These are phyloP conservation scores for Rachicladosporium sp. DNA, from an alignment of 2,329 filamentous ascomycete species.

Conservation along the genomic window DNA sequence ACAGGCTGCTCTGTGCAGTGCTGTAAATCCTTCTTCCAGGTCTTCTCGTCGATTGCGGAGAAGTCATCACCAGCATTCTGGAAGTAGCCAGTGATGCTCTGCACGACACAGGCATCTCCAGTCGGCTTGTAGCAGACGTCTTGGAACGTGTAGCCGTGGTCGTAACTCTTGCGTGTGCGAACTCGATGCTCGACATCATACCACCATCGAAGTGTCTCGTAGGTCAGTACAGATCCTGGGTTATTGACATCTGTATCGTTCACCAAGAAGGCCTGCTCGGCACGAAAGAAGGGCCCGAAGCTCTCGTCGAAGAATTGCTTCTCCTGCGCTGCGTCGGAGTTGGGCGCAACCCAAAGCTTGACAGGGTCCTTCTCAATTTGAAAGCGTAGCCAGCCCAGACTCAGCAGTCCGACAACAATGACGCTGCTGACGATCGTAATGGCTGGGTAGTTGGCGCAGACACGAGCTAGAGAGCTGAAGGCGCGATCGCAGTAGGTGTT, in stretches of 20 bases:
- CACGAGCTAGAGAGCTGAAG: conserved; percentile 69
- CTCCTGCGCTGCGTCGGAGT: conserved; percentile 78
- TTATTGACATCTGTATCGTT: conserved; percentile 61
- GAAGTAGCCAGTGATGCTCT: conserved; percentile 87
- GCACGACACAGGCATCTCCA: conserved; percentile 77
- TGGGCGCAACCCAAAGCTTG: conserved; percentile 90
- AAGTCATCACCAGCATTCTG: conserved; percentile 42
- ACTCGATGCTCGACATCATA: conserved; percentile 76
- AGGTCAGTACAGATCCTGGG: conserved; percentile 67
- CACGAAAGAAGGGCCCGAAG: conserved; percentile 91
- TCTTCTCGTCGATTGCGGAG: conserved; percentile 40
- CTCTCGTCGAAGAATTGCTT: conserved; percentile 87
- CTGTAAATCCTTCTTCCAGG: conserved; percentile 61
- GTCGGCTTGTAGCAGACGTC: conserved; percentile 93
- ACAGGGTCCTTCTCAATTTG: conserved; percentile 85
- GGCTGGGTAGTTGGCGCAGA: conserved; percentile 70
- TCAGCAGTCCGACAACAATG: conserved; percentile 64
- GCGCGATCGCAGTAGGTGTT: conserved; percentile 71
- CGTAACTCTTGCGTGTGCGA: conserved; percentile 54
- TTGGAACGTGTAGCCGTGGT: conserved; percentile 56
- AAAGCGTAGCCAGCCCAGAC: conserved; percentile 78
- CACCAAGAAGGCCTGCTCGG: conserved; percentile 85
- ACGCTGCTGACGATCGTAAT: conserved; percentile 69
- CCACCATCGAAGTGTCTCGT: conserved; percentile 89
- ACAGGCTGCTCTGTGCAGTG: conserved; percentile 62